phyloP scores from a whole-genome alignment of 2,329 filamentous ascomycete species.

The Rhinocladiella similis region DNA sequence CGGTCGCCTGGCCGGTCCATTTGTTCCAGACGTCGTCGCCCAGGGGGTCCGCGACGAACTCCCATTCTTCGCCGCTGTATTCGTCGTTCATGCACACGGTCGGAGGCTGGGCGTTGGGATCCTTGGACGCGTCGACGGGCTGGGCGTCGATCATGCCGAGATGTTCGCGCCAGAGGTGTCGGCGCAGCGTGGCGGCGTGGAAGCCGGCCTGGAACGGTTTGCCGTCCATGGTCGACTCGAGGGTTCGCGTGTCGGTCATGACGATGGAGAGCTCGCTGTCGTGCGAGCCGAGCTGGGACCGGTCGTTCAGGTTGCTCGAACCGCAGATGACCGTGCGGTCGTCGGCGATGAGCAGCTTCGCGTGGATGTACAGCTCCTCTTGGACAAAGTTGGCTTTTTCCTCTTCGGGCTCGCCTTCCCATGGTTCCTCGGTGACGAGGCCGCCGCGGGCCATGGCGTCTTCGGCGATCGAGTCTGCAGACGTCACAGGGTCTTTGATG shows the following conservation, averaged over 20 bases:
- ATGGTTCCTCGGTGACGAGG: constrained; percentile 67
- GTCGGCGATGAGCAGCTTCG: constrained; percentile 80
- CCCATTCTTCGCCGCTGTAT: constrained; percentile 67
- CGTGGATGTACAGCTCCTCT: constrained; percentile 94
- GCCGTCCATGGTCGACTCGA: constrained; percentile 74
- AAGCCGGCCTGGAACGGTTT: constrained; percentile 68
- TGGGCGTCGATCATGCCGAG: constrained; percentile 80
- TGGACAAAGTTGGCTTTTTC: constrained; percentile 81
- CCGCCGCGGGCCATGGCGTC: constrained; percentile 75
- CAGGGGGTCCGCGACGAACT: constrained; percentile 73
- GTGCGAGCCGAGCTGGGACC: constrained; percentile 77
- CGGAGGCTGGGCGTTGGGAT: constrained; percentile 76
- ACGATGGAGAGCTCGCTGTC: constrained; percentile 90
- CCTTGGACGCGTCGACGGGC: constrained; percentile 61
- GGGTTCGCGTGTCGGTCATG: constrained; percentile 72
- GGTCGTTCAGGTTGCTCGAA: constrained; percentile 68
- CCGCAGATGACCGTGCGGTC: constrained; percentile 81
- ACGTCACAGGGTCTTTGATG: constrained; percentile 49
- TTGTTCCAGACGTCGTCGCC: constrained; percentile 65
- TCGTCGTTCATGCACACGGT: constrained; percentile 69
- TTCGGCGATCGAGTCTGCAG: constrained; percentile 64
- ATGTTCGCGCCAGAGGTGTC: constrained; percentile 88
- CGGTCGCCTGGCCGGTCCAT: constrained; percentile 71
- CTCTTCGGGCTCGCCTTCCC: constrained; percentile 71
- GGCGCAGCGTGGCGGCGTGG: constrained; percentile 77